Base-by-base conservation (phyloP, 176 grass and related monocot genomes). In the Panicum miliaceum region DNA sequence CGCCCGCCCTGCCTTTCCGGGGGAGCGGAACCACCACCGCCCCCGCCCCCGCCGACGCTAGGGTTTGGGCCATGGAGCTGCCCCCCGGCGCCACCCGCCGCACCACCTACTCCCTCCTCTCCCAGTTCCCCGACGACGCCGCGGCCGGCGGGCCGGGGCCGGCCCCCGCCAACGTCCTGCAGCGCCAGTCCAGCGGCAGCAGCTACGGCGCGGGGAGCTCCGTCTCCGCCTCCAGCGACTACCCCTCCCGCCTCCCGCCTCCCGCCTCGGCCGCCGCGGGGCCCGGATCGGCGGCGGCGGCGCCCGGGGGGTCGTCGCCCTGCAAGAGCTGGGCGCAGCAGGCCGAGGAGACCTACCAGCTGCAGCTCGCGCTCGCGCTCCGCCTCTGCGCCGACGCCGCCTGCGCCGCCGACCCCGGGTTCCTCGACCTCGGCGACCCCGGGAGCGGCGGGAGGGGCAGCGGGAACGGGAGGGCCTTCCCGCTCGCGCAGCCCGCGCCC, bases 261-360 rank as follows among this genome's bases (percentile, higher is more conserved):
- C n/a, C 87, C 52, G 60, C 53, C 23, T 77, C 84, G 48, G 48
- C 32, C 14, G 51, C 64, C 35, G 74, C 83, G 4, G n/a, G 18
- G 48, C 23, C 46, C 7, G 20, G 54, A 29, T 64, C 64, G 38
- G 32, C 68, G 11, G 63, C 84, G 36, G 32, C 57, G 38, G 14
- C 61, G 3, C 37, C 64, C 3, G 51, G 51, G 0, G 62, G 46
- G 32, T 43, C 70, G 7, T 89, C 92, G n/a, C 43, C 88, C 50
- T 71, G 81, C 80, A 96, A 96, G 89, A 99, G 93, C 89, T 96
- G 96, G 96, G 93, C 96, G 29, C 96, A 95, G 89, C 96, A 99
- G 91, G 96, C 93, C 3, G 93, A 95, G 89, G 96, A 98, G 81
- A 96, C 96, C 41, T 99, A 99, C 89, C 96, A 96, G 72, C 88